A percentile compares a stretch with the other conserved stretches of the same genome.
phyloP scores from a whole-genome alignment of 2,329 filamentous ascomycete genomes.

The Escovopsis sp. region DNA sequence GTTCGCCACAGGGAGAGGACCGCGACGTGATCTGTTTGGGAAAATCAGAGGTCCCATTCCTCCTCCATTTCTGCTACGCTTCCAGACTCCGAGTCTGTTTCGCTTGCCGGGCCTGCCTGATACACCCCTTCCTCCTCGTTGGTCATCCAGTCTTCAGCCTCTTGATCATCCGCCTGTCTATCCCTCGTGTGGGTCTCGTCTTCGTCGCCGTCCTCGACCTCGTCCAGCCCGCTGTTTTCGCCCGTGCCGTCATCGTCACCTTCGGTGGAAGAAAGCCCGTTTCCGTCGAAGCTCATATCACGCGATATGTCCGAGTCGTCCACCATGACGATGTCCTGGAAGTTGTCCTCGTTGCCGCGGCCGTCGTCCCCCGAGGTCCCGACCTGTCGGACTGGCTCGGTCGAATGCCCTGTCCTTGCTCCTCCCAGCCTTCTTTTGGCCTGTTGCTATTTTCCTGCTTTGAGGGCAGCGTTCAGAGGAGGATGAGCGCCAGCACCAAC shows the following conservation, averaged over 20 bases:
- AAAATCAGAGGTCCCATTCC: too few species aligned
- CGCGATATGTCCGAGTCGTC: neutral
- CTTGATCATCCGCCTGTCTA: neutral
- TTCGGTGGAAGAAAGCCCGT: constrained; percentile 1
- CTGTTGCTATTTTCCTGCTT: neutral
- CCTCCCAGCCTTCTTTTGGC: neutral
- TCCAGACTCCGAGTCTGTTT: too few species aligned
- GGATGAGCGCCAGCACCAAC: too few species aligned
- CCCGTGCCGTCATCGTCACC: neutral
- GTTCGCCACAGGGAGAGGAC: too few species aligned
- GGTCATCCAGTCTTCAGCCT: neutral
- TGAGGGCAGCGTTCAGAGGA: neutral
- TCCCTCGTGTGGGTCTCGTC: too few species aligned
- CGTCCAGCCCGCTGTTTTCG: neutral
- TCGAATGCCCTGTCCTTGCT: neutral
- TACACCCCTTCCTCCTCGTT: too few species aligned
- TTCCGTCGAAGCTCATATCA: neutral
- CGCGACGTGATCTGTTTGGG: too few species aligned
- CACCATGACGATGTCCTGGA: neutral
- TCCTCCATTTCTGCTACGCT: too few species aligned
- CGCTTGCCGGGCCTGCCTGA: too few species aligned
- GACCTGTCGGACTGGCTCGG: neutral
- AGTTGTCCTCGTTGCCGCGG: neutral
- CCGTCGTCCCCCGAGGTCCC: neutral
- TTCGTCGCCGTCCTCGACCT: constrained; percentile 1